Evolutionary conservation across 306 rosid genomes (phyloP).

Genomic region (Betula pendula): DNA sequence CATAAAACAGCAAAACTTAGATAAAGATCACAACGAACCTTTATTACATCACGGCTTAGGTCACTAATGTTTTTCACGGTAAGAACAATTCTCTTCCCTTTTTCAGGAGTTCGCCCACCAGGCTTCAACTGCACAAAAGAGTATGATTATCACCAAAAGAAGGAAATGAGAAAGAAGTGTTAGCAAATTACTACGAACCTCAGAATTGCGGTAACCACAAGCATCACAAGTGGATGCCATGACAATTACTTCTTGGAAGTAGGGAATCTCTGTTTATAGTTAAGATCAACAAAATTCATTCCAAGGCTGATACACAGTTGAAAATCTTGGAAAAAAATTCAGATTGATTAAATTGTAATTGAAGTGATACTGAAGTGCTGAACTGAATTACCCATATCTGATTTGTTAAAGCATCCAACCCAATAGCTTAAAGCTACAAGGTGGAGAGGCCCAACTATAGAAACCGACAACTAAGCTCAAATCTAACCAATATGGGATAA

Average conservation of each 20-base stretch:
- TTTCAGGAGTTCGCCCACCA: slow-evolving; percentile 86
- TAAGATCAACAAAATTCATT: slow-evolving; percentile 43
- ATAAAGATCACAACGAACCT: slow-evolving; percentile 48
- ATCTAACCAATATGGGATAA: not conserved
- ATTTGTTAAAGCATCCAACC: not conserved
- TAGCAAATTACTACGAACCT: slow-evolving; percentile 56
- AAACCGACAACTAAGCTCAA: not conserved
- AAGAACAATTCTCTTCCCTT: slow-evolving; percentile 74
- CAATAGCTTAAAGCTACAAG: not conserved
- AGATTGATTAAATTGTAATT: not conserved
- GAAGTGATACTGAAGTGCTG: not conserved
- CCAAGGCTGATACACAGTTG: slow-evolving; percentile 16
- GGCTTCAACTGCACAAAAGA: slow-evolving; percentile 76
- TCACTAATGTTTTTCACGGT: slow-evolving; percentile 59
- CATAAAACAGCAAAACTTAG: slow-evolving; percentile 3
- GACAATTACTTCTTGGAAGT: slow-evolving; percentile 92
- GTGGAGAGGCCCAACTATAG: not conserved
- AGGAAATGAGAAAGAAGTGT: slow-evolving; percentile 17
- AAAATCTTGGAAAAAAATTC: not conserved
- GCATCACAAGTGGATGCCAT: slow-evolving; percentile 97
- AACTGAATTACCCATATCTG: not conserved
- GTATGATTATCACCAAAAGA: slow-evolving; percentile 19
- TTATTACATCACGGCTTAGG: slow-evolving; percentile 90
- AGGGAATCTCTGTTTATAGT: slow-evolving; percentile 78
- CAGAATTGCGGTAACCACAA: slow-evolving; percentile 97